Conservation (phyloP, 768 basidiomycete species). For the Xanthoconium purpureum region DNA sequence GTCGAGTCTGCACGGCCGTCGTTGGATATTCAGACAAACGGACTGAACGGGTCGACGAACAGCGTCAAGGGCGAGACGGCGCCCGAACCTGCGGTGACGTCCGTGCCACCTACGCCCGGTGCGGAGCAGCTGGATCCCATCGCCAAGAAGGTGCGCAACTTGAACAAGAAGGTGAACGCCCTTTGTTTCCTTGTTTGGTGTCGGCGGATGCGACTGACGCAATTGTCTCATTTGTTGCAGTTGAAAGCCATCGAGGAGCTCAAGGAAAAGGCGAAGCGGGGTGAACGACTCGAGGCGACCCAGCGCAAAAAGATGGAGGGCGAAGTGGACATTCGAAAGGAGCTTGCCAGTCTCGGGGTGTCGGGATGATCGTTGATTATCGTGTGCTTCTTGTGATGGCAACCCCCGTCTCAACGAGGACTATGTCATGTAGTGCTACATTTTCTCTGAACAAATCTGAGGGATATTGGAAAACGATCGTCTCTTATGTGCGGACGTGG, state of each 20-base stretch:
- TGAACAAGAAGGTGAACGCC: slow-evolving; percentile 83
- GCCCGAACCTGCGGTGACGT: slow-evolving; percentile 8
- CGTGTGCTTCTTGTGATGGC: not conserved
- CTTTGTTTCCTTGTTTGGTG: not conserved
- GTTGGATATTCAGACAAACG: slow-evolving; percentile 36
- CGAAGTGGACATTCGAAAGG: slow-evolving; percentile 79
- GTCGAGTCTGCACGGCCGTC: slow-evolving; percentile 30
- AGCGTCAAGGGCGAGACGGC: slow-evolving; percentile 13
- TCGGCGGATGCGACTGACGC: not conserved
- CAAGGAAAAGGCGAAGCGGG: slow-evolving; percentile 85
- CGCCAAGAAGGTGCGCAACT: slow-evolving; percentile 91
- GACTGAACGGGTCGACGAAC: slow-evolving; percentile 15
- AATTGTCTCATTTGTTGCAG: slow-evolving; percentile 36
- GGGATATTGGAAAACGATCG: not conserved
- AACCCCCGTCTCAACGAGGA: not conserved
- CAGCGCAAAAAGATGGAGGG: slow-evolving; percentile 97
- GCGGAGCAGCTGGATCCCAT: slow-evolving; percentile 67
- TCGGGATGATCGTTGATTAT: slow-evolving; percentile 10
- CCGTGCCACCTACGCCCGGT: slow-evolving; percentile 53
- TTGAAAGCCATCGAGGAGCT: slow-evolving; percentile 98
- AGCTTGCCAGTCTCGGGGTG: slow-evolving; percentile 50
- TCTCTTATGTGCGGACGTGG: not conserved
- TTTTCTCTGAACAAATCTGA: slow-evolving; percentile 6
- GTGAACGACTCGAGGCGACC: slow-evolving; percentile 90
- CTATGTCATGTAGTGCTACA: not conserved